phyloP scores from a whole-genome alignment of 2,329 filamentous ascomycete genomes.

The Myriosclerotinia curreyana region DNA sequence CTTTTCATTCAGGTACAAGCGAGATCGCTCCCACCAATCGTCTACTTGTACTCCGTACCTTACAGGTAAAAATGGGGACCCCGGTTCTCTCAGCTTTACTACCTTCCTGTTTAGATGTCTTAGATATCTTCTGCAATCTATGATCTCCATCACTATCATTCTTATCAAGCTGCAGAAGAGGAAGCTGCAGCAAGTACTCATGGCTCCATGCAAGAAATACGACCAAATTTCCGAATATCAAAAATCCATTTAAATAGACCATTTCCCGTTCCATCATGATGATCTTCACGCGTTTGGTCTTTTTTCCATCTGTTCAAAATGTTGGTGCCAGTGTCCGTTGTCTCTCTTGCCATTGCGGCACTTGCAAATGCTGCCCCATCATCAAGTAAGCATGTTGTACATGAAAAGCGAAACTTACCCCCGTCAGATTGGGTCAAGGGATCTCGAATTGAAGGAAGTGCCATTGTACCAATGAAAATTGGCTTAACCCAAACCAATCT shows the following conservation, averaged over 20 bases:
- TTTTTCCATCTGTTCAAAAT: conserved; percentile 10
- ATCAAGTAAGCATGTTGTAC: conserved; percentile 24
- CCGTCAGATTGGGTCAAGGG: conserved; percentile 28
- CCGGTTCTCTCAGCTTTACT: neutral
- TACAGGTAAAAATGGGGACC: neutral
- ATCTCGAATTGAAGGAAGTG: conserved; percentile 26
- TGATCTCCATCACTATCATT: conserved; percentile 13
- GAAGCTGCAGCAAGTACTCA: conserved; percentile 10
- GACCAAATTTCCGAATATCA: neutral
- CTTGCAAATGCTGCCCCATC: conserved; percentile 24
- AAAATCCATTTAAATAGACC: conserved; percentile 6
- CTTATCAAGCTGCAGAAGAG: conserved; percentile 3
- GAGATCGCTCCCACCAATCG: conserved; percentile 1
- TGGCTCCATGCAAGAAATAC: neutral
- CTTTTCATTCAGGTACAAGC: conserved; percentile 13
- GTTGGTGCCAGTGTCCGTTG: conserved; percentile 19
- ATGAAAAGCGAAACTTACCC: conserved; percentile 28
- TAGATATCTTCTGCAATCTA: neutral
- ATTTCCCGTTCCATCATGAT: neutral
- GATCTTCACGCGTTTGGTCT: neutral
- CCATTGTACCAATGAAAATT: conserved; percentile 45
- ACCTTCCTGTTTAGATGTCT: conserved; percentile 16
- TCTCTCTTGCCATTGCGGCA: conserved; percentile 23
- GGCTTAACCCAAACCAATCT: conserved; percentile 47
- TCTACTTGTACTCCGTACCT: neutral